Evolutionary conservation across 441 rosid species (phyloP), one percentile per base, ranked within the genome.

Genomic region (Theobroma grandiflorum): DNA sequence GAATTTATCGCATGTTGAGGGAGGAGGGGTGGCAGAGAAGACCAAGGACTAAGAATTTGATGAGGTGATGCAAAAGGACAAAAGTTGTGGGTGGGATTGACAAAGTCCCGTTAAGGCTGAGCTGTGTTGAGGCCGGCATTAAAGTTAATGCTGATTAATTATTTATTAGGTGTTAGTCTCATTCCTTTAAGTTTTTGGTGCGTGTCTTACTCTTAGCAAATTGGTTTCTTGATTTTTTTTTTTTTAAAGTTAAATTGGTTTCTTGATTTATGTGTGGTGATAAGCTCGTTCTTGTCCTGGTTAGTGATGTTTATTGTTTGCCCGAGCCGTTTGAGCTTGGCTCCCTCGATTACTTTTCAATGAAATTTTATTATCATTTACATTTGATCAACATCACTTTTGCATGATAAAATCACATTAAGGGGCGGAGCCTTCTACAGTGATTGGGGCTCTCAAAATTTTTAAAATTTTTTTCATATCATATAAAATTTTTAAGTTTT

Each of bases 41-140:
- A 26, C 2, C 15, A 26, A 9, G 37, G 64, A 61, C 38, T 22
- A 26, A 58, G 15, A 26, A 61, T 37, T 63, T 16, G 45, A 49
- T 31, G 22, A 70, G 35, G 8, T 50, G 50, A 33, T 58, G 35
- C 10, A 26, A 35, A 49, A 40, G 42, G 58, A 31, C 74, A 8
- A 81, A 84, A 81, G 76, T 20, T 73, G 58, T 8, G 58, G 69
- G 70, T 61, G 70, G 22, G 43, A 45, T 20, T 75, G 70, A 61
- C 78, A 75, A 76, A 26, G 61, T 47, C 45, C 31, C 6, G 73
- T 26, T 78, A 14, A 74, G 11, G 69, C 52, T 43, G 55, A 75
- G 78, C 58, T 59, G 68, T 43, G 42, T 61, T 61, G 15, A 6
- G 78, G 78, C 57, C 7, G 69, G 69, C 57, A 2, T n/a, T 3